A percentile compares a stretch with the other conserved stretches of the same genome.
Evolutionary conservation across 2,329 filamentous ascomycete genomes (phyloP).

Genomic region (Cladosporium cucumerinum): DNA sequence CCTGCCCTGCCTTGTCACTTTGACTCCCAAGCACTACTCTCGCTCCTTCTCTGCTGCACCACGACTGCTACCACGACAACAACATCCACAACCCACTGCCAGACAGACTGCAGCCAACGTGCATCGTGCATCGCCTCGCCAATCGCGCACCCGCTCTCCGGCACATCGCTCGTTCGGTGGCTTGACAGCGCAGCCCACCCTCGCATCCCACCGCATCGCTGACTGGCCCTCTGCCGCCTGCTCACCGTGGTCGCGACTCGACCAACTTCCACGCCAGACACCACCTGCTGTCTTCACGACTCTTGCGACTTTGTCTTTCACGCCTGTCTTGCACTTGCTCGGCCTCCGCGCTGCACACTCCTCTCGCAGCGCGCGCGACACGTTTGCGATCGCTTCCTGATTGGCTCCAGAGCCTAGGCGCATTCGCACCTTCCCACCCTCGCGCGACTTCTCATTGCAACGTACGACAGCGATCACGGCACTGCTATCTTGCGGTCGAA

Average conservation of each 20-base stretch:
- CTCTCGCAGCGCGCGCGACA: conserved; percentile 9
- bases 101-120: background rate
- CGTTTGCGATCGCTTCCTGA: conserved; percentile 15
- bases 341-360: background rate
- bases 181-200: conserved; percentile 16
- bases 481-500: background rate
- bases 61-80: background rate
- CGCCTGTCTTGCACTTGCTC: background rate
- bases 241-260: conserved; percentile 7
- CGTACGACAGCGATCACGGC: background rate
- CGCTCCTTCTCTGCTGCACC: background rate
- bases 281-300: conserved; percentile 1
- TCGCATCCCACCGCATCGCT: conserved; percentile 15
- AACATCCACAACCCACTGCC: background rate
- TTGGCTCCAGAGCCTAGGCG: conserved; percentile 8
- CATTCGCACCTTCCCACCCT: conserved; percentile 6
- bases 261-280: conserved; percentile 1
- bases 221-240: conserved; percentile 12
- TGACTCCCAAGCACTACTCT: background rate
- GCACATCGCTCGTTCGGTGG: conserved; percentile 13
- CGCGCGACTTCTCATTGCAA: background rate
- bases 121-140: background rate
- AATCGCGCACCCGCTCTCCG: conserved; percentile 5
- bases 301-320: background rate
- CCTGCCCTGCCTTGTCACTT: background rate